Evolutionary conservation across 768 basidiomycete genomes (phyloP).

Genomic region (Infundibulicybe gibba): DNA sequence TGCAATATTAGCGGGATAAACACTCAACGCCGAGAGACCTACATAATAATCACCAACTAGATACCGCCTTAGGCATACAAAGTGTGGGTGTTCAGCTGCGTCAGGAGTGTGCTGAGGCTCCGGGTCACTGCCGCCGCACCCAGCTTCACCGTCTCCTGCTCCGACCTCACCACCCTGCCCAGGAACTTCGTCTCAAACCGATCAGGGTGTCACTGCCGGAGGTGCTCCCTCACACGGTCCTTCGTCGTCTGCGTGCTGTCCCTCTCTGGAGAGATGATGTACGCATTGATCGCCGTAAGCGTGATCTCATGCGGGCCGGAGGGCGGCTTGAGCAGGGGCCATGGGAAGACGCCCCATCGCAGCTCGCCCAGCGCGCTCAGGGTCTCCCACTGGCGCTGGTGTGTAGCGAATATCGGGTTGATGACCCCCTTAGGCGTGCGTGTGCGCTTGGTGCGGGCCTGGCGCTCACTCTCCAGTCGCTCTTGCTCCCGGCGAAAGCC

Average conservation of each 20-base stretch:
- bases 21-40: too few species aligned
- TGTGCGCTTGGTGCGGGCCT: constrained; percentile 47
- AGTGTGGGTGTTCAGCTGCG: too few species aligned
- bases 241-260: constrained; percentile 52
- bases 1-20: too few species aligned
- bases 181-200: constrained; percentile 72
- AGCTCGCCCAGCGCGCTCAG: constrained; percentile 38
- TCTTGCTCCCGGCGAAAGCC: constrained; percentile 66
- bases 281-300: constrained; percentile 49
- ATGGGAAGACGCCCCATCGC: constrained; percentile 68
- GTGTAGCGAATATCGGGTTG: constrained; percentile 49
- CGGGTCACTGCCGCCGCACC: constrained; percentile 74
- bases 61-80: too few species aligned
- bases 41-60: too few species aligned
- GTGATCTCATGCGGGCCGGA: constrained; percentile 60
- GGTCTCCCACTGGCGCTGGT: constrained; percentile 60
- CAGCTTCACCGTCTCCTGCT: constrained; percentile 63
- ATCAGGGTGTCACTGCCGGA: constrained; percentile 81
- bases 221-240: constrained; percentile 73
- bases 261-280: constrained; percentile 51
- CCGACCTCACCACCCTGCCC: constrained; percentile 57
- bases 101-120: constrained; percentile 68
- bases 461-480: constrained; percentile 49
- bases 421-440: constrained; percentile 56
- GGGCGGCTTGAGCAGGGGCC: constrained; percentile 66